Evolutionary conservation across 768 basidiomycete species (phyloP), one percentile per base, ranked within the genome.

Genomic region (Leccinum sublutescens): DNA sequence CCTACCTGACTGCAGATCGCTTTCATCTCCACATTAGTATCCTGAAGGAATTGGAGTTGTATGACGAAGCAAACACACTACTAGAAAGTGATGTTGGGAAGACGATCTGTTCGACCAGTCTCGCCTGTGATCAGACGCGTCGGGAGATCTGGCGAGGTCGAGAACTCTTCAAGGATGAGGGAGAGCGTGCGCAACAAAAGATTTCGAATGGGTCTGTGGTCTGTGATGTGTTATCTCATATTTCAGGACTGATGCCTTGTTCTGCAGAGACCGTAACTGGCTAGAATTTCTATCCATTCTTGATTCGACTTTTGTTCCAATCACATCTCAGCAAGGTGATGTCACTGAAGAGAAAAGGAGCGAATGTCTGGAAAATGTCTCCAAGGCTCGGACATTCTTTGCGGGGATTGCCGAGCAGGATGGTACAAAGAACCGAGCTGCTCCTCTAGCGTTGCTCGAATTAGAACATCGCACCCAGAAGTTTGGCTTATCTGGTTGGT

Each of bases 221-320:
- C 49, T 48, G 31, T 21, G 49, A 60, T 56, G 54, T 54, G 62
- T 14, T 61, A 55, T 55, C 51, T 59, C 34, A 45, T 38, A 17
- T 36, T 66, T 38, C 14, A 57, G 17, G 48, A 12, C 50, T 58
- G 48, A 86, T 31, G 1, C 21, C 62, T 48, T 31, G 10, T 66
- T n/a, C 11, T 45, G n/a, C 55, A 83, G 91, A 38, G 89, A 93
- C 66, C 87, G 90, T 38, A 93, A 93, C 66, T 94, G 93, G 92
- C 77, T 91, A 5, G 91, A 92, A 66, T 92, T 93, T 68, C 71
- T 91, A 47, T 82, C 90, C 6, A 74, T 93, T 21, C 72, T 93
- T 5, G 87, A 93, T 61, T 85, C 84, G 1, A 79, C 86, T 9
- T 86, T 93, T 62, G 71, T 75, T 40, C 71, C 77, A 52, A 55